Base-by-base conservation (phyloP, 1,284 basidiomycete species). In the Leccinum ponderosum region DNA sequence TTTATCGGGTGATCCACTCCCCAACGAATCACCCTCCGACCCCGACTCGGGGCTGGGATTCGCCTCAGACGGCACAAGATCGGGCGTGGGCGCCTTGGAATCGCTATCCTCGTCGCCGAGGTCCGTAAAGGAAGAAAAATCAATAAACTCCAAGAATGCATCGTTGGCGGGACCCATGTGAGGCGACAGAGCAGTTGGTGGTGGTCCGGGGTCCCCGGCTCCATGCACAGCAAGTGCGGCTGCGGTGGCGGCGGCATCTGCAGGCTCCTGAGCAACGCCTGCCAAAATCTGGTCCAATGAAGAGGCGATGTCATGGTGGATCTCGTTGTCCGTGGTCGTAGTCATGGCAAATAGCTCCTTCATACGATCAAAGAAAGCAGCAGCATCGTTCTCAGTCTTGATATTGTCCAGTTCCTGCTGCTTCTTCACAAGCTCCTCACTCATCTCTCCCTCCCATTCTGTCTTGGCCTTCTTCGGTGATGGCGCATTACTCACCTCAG, bases 41-140 rank as follows among this genome's bases (percentile, higher is more conserved):
- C 81, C 84, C 17, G 90, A 91, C 68, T 87, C 87, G 2, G 90
- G 90, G 72, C 89, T 91, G 15, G 83, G 86, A 67, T 90, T 89
- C 12, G 90, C 84, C 61, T 90, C 90, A 12, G 89, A 87, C 22
- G 85, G 79, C 14, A 88, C 77, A 54, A 92, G 79, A 60, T 91
- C 90, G 6, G 90, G 90, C 5, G 90, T 91, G 6, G 81, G 78
- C 22, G 83, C 83, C 68, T 88, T 89, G 17, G 85, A 87, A 33
- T 78, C 81, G 57, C 75, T 77, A 50, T 89, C 87, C 61, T 87
- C 85, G 51, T 87, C 87, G 53, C 87, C 86, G 12, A 77, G 69
- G 15, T 78, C 78, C 42, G 77, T 79, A 67, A 83, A 87, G 8
- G 79, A 80, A 53, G 87, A 84, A 66, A 89, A 88, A 72, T 92